These are phyloP conservation scores for Aspergillus nanangensis DNA, from an alignment of 495 filamentous ascomycete genomes.

Conservation along the genomic window DNA sequence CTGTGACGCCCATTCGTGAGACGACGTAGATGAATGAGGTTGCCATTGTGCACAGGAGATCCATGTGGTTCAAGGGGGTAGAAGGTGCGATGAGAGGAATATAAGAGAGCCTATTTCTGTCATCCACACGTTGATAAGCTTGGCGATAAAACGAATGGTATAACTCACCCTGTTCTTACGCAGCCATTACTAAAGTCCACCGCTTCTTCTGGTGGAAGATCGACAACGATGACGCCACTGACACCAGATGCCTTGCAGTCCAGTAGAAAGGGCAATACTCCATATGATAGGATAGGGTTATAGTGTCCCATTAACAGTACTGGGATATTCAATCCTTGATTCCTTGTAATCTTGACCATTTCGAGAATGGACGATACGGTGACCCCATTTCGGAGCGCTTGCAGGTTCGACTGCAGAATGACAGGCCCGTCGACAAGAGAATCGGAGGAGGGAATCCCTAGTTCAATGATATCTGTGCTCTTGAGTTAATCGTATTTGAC, in stretches of 20 bases:
- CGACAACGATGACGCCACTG: slow-evolving; percentile 87
- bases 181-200: slow-evolving; percentile 74
- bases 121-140: not conserved
- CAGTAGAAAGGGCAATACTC: slow-evolving; percentile 59
- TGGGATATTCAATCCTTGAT: slow-evolving; percentile 63
- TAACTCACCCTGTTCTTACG: slow-evolving; percentile 43
- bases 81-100: slow-evolving; percentile 42
- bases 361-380: slow-evolving; percentile 63
- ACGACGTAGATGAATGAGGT: slow-evolving; percentile 93
- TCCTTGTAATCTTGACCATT: slow-evolving; percentile 65
- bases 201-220: slow-evolving; percentile 85
- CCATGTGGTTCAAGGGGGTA: slow-evolving; percentile 75
- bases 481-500: no score
- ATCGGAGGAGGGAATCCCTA: slow-evolving; percentile 82
- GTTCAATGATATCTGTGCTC: slow-evolving; percentile 23
- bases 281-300: slow-evolving; percentile 79
- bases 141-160: not conserved
- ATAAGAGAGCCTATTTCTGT: not conserved
- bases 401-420: slow-evolving; percentile 75
- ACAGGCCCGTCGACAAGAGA: slow-evolving; percentile 87
- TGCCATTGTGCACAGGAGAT: slow-evolving; percentile 77
- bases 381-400: slow-evolving; percentile 73
- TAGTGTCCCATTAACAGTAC: slow-evolving; percentile 91
- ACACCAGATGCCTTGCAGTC: slow-evolving; percentile 74
- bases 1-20: slow-evolving; percentile 54